Evolutionary conservation across 2,329 filamentous ascomycete species (phyloP).

Genomic region (Alternaria sp.): DNA sequence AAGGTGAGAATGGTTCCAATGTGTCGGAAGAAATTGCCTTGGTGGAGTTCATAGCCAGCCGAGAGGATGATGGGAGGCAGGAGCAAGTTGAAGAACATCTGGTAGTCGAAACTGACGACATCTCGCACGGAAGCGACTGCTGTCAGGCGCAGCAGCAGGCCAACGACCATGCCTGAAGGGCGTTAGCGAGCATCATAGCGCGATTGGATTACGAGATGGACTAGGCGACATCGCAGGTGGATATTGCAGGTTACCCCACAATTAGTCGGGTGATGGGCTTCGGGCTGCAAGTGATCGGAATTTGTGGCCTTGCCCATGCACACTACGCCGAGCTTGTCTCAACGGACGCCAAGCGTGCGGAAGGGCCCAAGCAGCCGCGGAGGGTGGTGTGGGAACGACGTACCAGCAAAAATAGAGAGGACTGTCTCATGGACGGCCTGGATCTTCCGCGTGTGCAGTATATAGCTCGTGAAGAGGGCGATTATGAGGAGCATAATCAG

Average conservation of each 20-base stretch:
- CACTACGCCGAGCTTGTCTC: conserved; percentile 12
- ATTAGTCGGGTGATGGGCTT: conserved; percentile 11
- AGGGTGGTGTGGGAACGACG: conserved; percentile 15
- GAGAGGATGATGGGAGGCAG: conserved; percentile 98
- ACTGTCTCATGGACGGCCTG: conserved; percentile 98
- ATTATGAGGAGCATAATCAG: conserved; percentile 91
- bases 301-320: conserved; percentile 14
- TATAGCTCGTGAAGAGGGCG: conserved; percentile 96
- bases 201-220: conserved; percentile 21
- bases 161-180: conserved; percentile 85
- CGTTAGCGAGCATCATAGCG: conserved; percentile 33
- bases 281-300: conserved; percentile 6
- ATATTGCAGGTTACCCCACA: conserved; percentile 22
- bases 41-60: conserved; percentile 95
- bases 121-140: conserved; percentile 84
- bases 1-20: conserved; percentile 98
- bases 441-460: conserved; percentile 94
- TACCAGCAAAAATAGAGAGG: conserved; percentile 95
- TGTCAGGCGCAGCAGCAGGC: conserved; percentile 82
- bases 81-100: conserved; percentile 99
- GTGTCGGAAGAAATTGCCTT: conserved; percentile 98
- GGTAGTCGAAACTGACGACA: conserved; percentile 95
- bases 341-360: conserved; percentile 6
- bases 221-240: conserved; percentile 15
- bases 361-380: not conserved